A percentile compares a stretch with the other conserved stretches of the same genome.
Conservation (phyloP, 1,284 basidiomycete species). For the Leccinum idahoense region DNA sequence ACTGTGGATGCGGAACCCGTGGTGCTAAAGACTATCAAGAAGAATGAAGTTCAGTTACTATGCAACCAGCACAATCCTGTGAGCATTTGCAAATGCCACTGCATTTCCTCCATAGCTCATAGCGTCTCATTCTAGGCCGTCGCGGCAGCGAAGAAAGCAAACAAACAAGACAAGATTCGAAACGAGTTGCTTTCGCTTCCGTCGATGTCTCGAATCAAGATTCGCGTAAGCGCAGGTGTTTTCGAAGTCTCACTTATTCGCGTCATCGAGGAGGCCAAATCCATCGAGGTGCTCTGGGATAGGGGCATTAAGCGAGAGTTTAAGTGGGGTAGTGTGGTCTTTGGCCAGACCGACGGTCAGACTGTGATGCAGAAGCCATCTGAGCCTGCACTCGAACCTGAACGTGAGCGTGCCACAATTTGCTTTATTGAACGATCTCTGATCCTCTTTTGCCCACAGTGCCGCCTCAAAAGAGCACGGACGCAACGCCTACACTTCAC, state of each 20-base stretch:
- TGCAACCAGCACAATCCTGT: conserved; percentile 84
- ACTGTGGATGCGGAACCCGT: conserved; percentile 25
- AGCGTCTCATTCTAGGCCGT: conserved; percentile 42
- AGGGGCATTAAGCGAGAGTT: conserved; percentile 64
- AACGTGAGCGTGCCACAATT: conserved; percentile 24
- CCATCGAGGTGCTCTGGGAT: conserved; percentile 79
- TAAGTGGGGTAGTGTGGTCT: conserved; percentile 74
- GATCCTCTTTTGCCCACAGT: conserved; percentile 9
- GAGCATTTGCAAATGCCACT: conserved; percentile 27
- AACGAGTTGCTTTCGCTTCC: conserved; percentile 65
- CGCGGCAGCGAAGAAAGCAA: conserved; percentile 66
- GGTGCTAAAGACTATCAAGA: conserved; percentile 63
- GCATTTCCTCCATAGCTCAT: conserved; percentile 4
- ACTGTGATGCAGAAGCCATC: conserved; percentile 62
- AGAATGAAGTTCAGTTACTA: conserved; percentile 66
- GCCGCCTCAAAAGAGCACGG: conserved; percentile 12
- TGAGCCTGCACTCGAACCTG: conserved; percentile 36
- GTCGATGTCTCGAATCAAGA: conserved; percentile 69
- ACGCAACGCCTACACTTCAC: conserved; percentile 22
- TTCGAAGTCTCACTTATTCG: conserved; percentile 75
- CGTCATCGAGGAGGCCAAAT: conserved; percentile 61
- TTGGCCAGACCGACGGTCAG: conserved; percentile 53
- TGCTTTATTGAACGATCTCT: not conserved
- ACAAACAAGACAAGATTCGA: conserved; percentile 62
- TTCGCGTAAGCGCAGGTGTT: conserved; percentile 72